Conservation (phyloP, 2,329 filamentous ascomycete genomes). For the Aureobasidium mangrovei region DNA sequence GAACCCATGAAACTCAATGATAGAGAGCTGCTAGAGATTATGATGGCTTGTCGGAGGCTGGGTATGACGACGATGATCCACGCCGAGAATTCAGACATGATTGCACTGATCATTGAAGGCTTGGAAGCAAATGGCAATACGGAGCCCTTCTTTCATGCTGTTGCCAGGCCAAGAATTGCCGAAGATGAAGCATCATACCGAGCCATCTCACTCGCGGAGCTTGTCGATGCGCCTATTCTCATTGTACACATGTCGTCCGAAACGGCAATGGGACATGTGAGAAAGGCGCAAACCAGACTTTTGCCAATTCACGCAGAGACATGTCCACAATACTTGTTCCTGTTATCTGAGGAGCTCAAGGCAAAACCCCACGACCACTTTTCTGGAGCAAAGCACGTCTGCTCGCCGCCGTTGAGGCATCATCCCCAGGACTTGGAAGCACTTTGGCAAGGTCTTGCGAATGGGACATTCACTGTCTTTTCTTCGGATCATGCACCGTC, state of each 20-base stretch:
- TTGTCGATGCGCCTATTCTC: constrained; percentile 44
- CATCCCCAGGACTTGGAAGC: constrained; percentile 26
- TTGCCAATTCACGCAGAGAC: constrained; percentile 31
- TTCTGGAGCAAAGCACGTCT: constrained; percentile 29
- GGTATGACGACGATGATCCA: constrained; percentile 44
- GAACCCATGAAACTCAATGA: constrained; percentile 43
- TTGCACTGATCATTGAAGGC: constrained; percentile 34
- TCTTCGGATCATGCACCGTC: constrained; percentile 32
- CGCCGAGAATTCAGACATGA: constrained; percentile 41
- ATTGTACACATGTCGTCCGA: constrained; percentile 45
- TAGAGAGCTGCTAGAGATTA: constrained; percentile 41
- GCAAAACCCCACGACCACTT: constrained; percentile 27
- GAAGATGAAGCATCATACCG: constrained; percentile 44
- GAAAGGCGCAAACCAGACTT: constrained; percentile 27
- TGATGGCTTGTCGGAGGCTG: constrained; percentile 38
- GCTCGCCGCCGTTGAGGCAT: constrained; percentile 28
- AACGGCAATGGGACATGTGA: constrained; percentile 26
- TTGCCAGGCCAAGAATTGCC: constrained; percentile 38
- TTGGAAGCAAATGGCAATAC: constrained; percentile 33
- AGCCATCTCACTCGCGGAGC: constrained; percentile 41
- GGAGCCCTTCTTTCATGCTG: constrained; percentile 39
- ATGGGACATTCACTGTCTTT: constrained; percentile 29
- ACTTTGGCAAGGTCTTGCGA: constrained; percentile 28
- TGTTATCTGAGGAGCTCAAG: constrained; percentile 27
- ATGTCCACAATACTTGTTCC: constrained; percentile 31